Base-by-base conservation (phyloP, 176 grass and related monocot genomes). In the Ananas comosus region DNA sequence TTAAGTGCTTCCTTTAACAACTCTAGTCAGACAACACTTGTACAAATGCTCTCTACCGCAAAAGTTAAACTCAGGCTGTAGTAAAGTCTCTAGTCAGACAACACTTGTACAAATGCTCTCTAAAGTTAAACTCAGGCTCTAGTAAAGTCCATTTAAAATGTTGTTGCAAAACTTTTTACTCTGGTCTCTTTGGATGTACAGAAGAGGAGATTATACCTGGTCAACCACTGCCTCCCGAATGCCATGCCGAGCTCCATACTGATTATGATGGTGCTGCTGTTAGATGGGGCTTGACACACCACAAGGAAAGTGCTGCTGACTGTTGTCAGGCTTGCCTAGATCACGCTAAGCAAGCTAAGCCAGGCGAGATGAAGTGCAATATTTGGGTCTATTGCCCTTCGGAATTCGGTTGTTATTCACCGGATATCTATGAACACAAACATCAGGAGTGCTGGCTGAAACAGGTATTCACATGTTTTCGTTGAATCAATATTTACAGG, bases 381-480 rank as follows among this genome's bases (percentile, higher is more conserved):
- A 93, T 99, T 75, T 99, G 94, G 94, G 94, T 99, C 51, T 99
- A 99, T 77, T 99, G 89, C 63, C 94, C 94, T 49, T 99, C 94
- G 64, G 94, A 99, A 49, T 91, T 76, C 82, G 95, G 95, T 49
- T 99, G 95, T 75, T 91, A 73, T 76, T 91, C 89, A 14, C 95
- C 95, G 65, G 95, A 99, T 70, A 94, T 91, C 66, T 99, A 99
- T 69, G 87, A 94, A 51, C 95, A 99, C 87, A 99, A 99, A 58
- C 95, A 99, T 82, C 95, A 99, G 64, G 95, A 99, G 58, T 99
- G 95, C 70, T 99, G 95, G 95, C 78, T 99, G 72, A 99, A 99
- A 83, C 90, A 88, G 82, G 95, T 99, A 91, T 11, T 42, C 17
- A 65, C 11, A 11, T 53, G 13, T 52, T 53, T 84, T 49, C 69